A percentile compares a stretch with the other conserved stretches of the same genome.
phyloP scores from a whole-genome alignment of 306 rosid species.

The Benincasa hispida region DNA sequence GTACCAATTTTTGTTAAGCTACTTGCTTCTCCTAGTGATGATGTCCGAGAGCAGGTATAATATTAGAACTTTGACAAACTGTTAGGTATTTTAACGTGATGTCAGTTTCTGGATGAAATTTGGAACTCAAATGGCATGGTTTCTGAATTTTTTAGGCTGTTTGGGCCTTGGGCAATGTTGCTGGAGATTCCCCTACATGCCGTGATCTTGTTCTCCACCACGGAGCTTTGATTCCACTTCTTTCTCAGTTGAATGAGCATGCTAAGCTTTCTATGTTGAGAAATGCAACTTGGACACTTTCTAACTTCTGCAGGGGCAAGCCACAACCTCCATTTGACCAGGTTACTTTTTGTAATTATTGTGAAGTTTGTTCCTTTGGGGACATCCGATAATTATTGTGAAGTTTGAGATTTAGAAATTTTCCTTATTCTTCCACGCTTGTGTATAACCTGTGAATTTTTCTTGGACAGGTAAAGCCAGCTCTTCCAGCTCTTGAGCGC shows the following conservation, averaged over 20 bases:
- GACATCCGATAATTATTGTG: conserved; percentile 6
- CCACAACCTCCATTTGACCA: conserved; percentile 64
- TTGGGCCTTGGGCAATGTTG: conserved; percentile 74
- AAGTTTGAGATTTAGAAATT: neutral
- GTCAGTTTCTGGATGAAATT: neutral
- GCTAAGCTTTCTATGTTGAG: conserved; percentile 70
- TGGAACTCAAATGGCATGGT: neutral
- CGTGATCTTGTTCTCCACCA: conserved; percentile 62
- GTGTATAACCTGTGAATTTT: neutral
- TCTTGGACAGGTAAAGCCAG: conserved; percentile 44
- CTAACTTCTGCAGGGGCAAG: conserved; percentile 70
- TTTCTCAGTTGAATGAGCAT: conserved; percentile 58
- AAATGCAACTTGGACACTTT: conserved; percentile 67
- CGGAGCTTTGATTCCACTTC: conserved; percentile 45
- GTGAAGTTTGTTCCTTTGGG: neutral
- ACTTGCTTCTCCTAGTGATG: conserved; percentile 64
- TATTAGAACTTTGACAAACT: neutral
- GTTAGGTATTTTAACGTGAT: neutral
- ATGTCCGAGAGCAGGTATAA: conserved; percentile 73
- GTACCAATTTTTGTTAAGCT: conserved; percentile 58
- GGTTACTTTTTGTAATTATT: conserved; percentile 18
- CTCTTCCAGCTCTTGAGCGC: conserved; percentile 61
- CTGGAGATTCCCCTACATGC: conserved; percentile 72
- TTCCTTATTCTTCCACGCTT: neutral
- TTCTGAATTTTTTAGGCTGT: conserved; percentile 33